Evolutionary conservation across 75 land plant genomes (phyloP), one percentile per base, ranked within the genome.

Genomic region (Ceratopteris richardii): DNA sequence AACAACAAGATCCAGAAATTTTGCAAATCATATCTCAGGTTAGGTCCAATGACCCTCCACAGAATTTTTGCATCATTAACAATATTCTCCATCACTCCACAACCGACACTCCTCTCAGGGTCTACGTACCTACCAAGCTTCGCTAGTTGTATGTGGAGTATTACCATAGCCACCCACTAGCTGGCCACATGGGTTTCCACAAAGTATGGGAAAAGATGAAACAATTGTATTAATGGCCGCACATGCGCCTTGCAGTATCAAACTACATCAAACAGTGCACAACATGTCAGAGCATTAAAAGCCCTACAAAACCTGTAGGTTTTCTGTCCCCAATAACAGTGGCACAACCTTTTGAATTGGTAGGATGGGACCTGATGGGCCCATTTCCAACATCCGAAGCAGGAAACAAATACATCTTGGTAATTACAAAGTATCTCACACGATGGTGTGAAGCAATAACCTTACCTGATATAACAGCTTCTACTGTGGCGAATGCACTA

Each of bases 151-250:
- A 19, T 21, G 4, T 13, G 51, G 20, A 11, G 19, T 48, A 13
- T 18, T 48, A 48, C 18, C 51, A 48, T 48, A 19, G 7, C 9
- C 4, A 9, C 20, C 51, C 20, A 18, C 4, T 48, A 18, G 14
- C 18, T 13, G 51, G 51, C 51, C 51, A 48, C 18, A 17, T 48
- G 51, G 51, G 51, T 13, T 48, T 48, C 20, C 51, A 48, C 51
- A 48, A 48, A 19, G 18, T 48, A 18, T 48, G 14, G 20, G 6
- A 9, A 6, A 48, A 48, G 18, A 10, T 48, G 4, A 11, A 21
- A 48, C 4, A 14, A 11, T 10, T 7, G 14, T 30, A 10, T 14
- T 55, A 30, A 3, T 20, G 57, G 57, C 57, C 57, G 18, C 7
- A 14, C 5, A 27, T 55, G 29, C 5, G 57, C n/a, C 13, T 10